Evolutionary conservation across 2,329 filamentous ascomycete genomes (phyloP).

Genomic region (Domatiomyces globalis): DNA sequence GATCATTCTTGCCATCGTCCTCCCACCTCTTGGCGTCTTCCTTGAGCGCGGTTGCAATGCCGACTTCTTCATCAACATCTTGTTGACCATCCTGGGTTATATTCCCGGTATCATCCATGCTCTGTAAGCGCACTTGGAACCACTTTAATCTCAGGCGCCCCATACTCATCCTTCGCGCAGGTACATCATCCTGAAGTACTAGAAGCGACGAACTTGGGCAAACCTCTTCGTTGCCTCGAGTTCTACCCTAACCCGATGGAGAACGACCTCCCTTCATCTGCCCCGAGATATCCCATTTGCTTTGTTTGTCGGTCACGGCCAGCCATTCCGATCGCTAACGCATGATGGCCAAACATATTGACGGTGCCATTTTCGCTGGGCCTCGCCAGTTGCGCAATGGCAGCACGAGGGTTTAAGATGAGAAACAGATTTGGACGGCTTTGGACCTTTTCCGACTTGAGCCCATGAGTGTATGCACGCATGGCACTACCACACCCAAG

Average conservation of each 20-base stretch:
- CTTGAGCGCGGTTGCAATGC: constrained; percentile 81
- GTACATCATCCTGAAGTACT: constrained; percentile 84
- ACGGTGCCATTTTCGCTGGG: background rate
- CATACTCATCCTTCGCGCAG: constrained; percentile 24
- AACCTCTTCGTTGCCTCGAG: constrained; percentile 18
- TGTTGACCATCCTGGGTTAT: constrained; percentile 64
- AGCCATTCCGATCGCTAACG: background rate
- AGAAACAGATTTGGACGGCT: background rate
- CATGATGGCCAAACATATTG: background rate
- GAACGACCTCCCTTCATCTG: constrained; percentile 12
- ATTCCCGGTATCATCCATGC: constrained; percentile 84
- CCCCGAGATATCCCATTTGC: constrained; percentile 10
- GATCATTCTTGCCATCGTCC: constrained; percentile 76
- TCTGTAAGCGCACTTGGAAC: constrained; percentile 42
- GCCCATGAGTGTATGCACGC: background rate
- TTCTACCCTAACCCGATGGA: constrained; percentile 6
- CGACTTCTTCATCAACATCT: constrained; percentile 84
- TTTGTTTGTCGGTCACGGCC: background rate
- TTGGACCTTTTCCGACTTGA: background rate
- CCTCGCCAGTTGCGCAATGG: constrained; percentile 2
- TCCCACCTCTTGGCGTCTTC: constrained; percentile 84
- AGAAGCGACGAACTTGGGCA: constrained; percentile 23
- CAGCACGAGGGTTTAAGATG: background rate
- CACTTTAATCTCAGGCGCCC: background rate
- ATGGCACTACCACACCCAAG: background rate